Percentiles rank a stretch among this genome's conserved stretches.
Conservation (phyloP, 1,284 basidiomycete genomes). For the Cutaneotrichosporon dermatis region DNA sequence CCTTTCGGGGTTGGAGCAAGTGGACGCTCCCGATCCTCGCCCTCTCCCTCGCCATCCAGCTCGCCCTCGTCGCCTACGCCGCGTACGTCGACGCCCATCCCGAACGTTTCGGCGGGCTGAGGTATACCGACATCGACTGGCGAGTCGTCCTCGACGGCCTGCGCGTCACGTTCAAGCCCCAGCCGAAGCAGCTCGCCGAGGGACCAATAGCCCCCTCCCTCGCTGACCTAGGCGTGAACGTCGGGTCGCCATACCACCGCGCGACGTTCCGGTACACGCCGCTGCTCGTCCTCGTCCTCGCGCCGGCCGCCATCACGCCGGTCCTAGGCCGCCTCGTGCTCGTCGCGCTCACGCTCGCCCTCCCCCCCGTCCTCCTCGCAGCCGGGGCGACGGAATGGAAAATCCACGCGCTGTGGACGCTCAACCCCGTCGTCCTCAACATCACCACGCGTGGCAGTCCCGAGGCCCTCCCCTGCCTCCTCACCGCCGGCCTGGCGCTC, state of each 20-base stretch:
- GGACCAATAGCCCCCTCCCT: conserved; percentile 2
- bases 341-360: conserved; percentile 74
- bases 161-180: conserved; percentile 22
- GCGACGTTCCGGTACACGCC: conserved; percentile 97
- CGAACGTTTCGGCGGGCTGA: conserved; percentile 53
- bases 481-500: conserved; percentile 58
- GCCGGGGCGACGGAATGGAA: conserved; percentile 21
- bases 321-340: conserved; percentile 89
- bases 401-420: conserved; percentile 62
- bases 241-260: conserved; percentile 76
- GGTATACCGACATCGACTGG: conserved; percentile 98
- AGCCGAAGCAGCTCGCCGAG: neutral
- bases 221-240: no score
- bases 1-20: neutral
- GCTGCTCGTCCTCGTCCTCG: conserved; percentile 73
- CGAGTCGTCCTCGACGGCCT: conserved; percentile 91
- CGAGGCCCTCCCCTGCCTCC: conserved; percentile 75
- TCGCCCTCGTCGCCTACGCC: conserved; percentile 36
- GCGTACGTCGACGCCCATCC: conserved; percentile 43
- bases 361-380: conserved; percentile 70
- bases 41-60: conserved; percentile 29
- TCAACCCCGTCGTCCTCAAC: conserved; percentile 91
- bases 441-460: conserved; percentile 96
- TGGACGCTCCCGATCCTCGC: conserved; percentile 5
- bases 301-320: conserved; percentile 75